Conservation (phyloP, 2,329 filamentous ascomycete genomes). For the Fusarium concolor region DNA sequence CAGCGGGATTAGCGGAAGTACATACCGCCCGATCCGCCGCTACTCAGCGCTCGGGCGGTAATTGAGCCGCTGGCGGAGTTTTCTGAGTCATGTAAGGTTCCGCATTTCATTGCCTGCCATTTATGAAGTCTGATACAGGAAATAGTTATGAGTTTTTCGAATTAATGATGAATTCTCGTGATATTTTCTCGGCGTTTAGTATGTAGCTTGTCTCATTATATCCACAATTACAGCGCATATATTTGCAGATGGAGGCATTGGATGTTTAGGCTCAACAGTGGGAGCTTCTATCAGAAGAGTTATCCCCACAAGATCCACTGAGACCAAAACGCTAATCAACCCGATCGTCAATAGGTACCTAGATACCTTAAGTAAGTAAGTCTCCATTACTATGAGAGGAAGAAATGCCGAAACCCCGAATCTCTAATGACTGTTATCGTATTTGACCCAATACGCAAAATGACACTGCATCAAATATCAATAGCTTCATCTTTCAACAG, state of each 20-base stretch:
- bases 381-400: background rate
- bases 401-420: slow-evolving; percentile 2
- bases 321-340: background rate
- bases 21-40: slow-evolving; percentile 13
- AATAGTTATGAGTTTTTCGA: too few species aligned
- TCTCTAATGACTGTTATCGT: background rate
- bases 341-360: background rate
- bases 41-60: slow-evolving; percentile 19
- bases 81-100: slow-evolving; percentile 30
- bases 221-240: too few species aligned
- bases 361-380: background rate
- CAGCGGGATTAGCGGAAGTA: slow-evolving; percentile 8
- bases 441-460: background rate
- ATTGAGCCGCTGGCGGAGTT: slow-evolving; percentile 27
- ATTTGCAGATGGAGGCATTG: background rate
- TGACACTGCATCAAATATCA: background rate
- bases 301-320: background rate
- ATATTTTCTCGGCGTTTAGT: too few species aligned
- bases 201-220: background rate
- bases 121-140: background rate
- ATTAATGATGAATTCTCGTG: too few species aligned
- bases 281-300: background rate
- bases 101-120: slow-evolving; percentile 6
- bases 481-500: background rate
- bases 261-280: background rate